Evolutionary conservation across 2,329 filamentous ascomycete genomes (phyloP).

Genomic region (Neodidymelliopsis sp.): DNA sequence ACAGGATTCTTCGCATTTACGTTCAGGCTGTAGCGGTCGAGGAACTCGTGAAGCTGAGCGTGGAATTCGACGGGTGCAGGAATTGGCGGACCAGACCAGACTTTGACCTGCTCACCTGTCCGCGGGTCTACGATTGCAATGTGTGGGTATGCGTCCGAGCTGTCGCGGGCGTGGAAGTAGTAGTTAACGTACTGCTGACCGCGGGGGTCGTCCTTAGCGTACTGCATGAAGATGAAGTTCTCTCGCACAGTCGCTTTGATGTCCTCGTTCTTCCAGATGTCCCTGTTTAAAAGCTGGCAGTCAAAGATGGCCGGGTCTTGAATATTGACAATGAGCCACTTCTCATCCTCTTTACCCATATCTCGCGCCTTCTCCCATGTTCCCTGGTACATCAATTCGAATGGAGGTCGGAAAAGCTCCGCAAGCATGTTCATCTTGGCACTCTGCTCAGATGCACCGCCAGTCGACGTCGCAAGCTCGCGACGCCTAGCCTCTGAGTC

Average conservation of each 20-base stretch:
- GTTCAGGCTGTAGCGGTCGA: conserved; percentile 94
- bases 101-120: conserved; percentile 96
- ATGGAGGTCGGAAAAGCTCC: conserved; percentile 90
- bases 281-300: conserved; percentile 91
- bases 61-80: conserved; percentile 81
- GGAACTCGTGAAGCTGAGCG: conserved; percentile 90
- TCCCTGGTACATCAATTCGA: conserved; percentile 82
- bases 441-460: conserved; percentile 69
- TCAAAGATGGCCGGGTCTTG: conserved; percentile 94
- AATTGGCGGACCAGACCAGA: conserved; percentile 87
- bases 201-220: conserved; percentile 81
- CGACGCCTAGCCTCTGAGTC: conserved; percentile 58
- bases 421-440: conserved; percentile 80
- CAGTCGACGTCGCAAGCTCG: conserved; percentile 67
- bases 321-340: conserved; percentile 95
- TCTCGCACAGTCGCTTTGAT: conserved; percentile 84
- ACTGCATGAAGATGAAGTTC: conserved; percentile 96
- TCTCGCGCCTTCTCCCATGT: conserved; percentile 86
- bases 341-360: conserved; percentile 84
- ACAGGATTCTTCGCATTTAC: conserved; percentile 92
- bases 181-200: conserved; percentile 86
- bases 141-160: conserved; percentile 90
- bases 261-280: conserved; percentile 89
- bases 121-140: conserved; percentile 95
- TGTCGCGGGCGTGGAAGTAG: conserved; percentile 83